Evolutionary conservation across 345 rosid genomes (phyloP).

Genomic region (Dipteronia sinensis): DNA sequence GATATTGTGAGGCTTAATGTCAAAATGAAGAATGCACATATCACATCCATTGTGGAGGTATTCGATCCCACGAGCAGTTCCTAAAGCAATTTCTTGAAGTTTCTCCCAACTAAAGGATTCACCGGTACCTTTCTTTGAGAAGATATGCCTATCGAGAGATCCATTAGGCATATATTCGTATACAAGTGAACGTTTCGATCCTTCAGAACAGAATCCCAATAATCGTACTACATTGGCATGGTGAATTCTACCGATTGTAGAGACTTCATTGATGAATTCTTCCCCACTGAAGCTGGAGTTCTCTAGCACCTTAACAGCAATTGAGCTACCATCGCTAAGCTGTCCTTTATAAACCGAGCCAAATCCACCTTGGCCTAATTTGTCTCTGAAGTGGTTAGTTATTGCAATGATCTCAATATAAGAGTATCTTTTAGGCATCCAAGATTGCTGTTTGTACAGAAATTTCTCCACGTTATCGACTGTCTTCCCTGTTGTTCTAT

Average conservation of each 20-base stretch:
- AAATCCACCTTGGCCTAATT: constrained; percentile 16
- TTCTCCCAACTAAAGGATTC: background rate
- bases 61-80: constrained; percentile 33
- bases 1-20: constrained; percentile 28
- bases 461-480: background rate
- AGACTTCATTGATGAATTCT: constrained; percentile 14
- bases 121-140: background rate
- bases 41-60: constrained; percentile 31
- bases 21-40: constrained; percentile 33
- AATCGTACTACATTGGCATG: constrained; percentile 13
- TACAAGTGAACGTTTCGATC: background rate
- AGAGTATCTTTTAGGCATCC: constrained; percentile 6
- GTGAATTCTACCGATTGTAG: constrained; percentile 10
- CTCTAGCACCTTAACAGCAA: constrained; percentile 14
- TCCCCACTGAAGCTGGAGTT: constrained; percentile 4
- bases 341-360: constrained; percentile 2
- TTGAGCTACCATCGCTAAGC: background rate
- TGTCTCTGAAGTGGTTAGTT: constrained; percentile 4
- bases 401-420: background rate
- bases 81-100: constrained; percentile 27
- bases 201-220: constrained; percentile 3
- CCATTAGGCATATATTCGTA: constrained; percentile 18
- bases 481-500: background rate
- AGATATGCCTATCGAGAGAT: constrained; percentile 1
- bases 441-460: background rate